Base-by-base conservation (phyloP, 257 asterid species). In the Avicennia marina region DNA sequence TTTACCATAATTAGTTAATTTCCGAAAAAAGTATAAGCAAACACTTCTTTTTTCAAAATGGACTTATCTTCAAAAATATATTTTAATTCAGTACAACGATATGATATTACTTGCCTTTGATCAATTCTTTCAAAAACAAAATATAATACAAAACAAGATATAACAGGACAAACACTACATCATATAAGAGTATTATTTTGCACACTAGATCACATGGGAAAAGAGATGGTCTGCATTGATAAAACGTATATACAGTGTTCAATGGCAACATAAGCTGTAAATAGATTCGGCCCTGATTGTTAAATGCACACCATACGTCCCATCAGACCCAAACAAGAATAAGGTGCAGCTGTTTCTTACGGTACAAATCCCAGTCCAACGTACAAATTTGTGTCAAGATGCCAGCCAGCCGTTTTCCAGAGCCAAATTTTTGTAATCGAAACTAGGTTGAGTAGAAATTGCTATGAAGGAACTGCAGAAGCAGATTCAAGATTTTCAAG, bases 401-500 rank as follows among this genome's bases (percentile, higher is more conserved):
- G 32, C 8, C 17, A 15, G 7, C 21, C 21, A 40, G 16, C n/a
- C n/a, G 4, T 2, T 46, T 6, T 48, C 46, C 46, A 12, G 18
- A 25, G 11, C 38, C 26, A 36, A 13, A 19, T 0, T 16, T 41
- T 3, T 11, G 52, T 11, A 50, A 10, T 4, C 3, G 49, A 2
- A 7, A 17, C 1, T 2, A 45, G 33, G 50, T 31, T 17, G 20
- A 34, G 33, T 24, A 39, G 44, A 27, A 17, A 33, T 63, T 55
- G 65, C 31, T n/a, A 62, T 22, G 75, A 40, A 54, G 67, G 74
- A 58, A 72, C 80, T 21, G 84, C 86, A 1, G 86, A 75, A 29
- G 58, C 81, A 22, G 86, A 24, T 15, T 65, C 74, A 49, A 89
- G 89, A 51, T 95, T 94, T 64, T 89, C 94, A 4, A 80, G 80